Conservation (phyloP, 257 asterid genomes). For the Solanum chiquidenum region DNA sequence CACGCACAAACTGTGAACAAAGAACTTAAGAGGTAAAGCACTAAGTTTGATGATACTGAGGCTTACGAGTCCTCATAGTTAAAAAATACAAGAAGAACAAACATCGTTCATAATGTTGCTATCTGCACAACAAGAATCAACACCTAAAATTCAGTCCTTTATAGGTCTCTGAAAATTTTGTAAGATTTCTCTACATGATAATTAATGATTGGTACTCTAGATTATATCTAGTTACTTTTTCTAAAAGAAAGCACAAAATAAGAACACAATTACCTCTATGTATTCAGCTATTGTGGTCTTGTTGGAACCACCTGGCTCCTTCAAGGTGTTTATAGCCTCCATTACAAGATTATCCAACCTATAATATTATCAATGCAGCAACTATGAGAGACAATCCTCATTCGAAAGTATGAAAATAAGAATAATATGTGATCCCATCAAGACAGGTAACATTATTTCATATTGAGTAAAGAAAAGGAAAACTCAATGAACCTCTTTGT, state of each 20-base stretch:
- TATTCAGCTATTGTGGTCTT: conserved; percentile 77
- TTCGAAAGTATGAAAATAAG: background rate
- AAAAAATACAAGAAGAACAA: background rate
- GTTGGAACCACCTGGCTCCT: conserved; percentile 82
- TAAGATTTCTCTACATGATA: background rate
- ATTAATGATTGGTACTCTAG: background rate
- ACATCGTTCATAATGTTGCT: background rate
- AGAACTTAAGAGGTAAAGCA: background rate
- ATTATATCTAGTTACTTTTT: background rate
- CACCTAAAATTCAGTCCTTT: background rate
- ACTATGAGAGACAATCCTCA: background rate
- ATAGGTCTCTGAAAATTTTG: background rate
- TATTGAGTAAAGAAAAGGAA: background rate
- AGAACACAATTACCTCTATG: conserved; percentile 52
- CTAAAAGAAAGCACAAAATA: background rate
- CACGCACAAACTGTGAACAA: background rate
- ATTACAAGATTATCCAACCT: conserved; percentile 90
- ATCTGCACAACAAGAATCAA: background rate
- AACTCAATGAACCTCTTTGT: background rate
- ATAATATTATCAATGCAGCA: background rate
- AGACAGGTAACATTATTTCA: background rate
- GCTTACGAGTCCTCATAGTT: background rate
- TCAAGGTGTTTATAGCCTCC: conserved; percentile 80
- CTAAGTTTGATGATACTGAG: background rate
- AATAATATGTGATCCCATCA: background rate